Percentiles rank a stretch among this genome's conserved stretches.
Conservation (phyloP, 495 filamentous ascomycete genomes). For the Podospora sp. region DNA sequence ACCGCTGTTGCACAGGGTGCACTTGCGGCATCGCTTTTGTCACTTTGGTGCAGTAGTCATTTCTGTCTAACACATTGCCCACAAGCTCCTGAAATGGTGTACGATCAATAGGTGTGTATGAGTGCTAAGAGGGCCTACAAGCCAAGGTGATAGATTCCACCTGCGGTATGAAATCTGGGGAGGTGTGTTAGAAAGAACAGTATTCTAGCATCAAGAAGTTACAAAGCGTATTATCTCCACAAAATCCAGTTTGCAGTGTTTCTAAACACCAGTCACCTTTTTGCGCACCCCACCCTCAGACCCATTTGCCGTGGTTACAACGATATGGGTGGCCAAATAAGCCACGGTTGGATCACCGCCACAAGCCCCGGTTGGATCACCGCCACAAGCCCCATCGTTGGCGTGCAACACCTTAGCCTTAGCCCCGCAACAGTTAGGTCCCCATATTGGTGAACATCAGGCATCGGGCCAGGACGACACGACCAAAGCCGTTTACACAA, state of each 20-base stretch:
- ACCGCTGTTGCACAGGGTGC: slow-evolving; percentile 6
- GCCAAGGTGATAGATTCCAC: not conserved
- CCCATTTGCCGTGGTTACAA: not conserved
- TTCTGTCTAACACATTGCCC: slow-evolving; percentile 7
- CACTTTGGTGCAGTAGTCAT: slow-evolving; percentile 10
- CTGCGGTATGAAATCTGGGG: not conserved
- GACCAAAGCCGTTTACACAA: not conserved
- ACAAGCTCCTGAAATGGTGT: not conserved
- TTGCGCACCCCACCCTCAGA: not conserved
- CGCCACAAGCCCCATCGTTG: not conserved
- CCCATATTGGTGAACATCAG: not conserved
- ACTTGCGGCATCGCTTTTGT: slow-evolving; percentile 8
- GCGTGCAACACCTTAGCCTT: not conserved
- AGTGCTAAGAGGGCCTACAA: not conserved
- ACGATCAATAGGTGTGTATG: not conserved
- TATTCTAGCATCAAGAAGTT: not conserved
- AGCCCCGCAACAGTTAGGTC: not conserved
- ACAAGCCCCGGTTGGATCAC: not conserved
- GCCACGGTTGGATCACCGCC: not conserved
- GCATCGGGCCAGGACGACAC: not conserved
- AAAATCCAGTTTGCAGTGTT: slow-evolving; percentile 1
- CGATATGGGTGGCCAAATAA: not conserved
- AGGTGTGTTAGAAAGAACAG: not conserved
- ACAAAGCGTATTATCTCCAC: not conserved
- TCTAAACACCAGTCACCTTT: not conserved